Evolutionary conservation across 2,329 filamentous ascomycete genomes (phyloP).

Genomic region (Fusarium sp.): DNA sequence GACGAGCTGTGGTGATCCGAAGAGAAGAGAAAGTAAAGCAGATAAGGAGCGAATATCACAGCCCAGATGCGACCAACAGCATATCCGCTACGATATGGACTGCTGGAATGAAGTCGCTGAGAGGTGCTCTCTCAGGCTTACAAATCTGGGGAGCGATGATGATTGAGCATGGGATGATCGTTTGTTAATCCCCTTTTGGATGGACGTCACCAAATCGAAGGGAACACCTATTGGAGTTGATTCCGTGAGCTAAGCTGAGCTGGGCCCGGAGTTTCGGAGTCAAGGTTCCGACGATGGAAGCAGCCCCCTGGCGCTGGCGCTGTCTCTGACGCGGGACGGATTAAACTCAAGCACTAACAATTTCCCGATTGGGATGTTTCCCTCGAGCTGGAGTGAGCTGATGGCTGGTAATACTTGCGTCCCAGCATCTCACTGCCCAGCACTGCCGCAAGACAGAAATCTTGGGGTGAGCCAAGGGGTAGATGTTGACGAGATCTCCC

Average conservation of each 20-base stretch:
- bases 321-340: constrained; percentile 25
- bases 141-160: constrained; percentile 36
- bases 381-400: background rate
- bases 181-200: constrained; percentile 29
- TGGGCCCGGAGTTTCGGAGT: constrained; percentile 37
- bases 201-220: constrained; percentile 33
- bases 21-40: constrained; percentile 13
- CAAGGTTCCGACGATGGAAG: constrained; percentile 13
- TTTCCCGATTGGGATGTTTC: constrained; percentile 22
- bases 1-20: constrained; percentile 10
- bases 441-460: constrained; percentile 3
- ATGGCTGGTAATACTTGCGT: background rate
- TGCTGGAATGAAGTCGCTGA: constrained; percentile 27
- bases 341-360: constrained; percentile 35
- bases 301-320: constrained; percentile 30
- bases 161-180: constrained; percentile 25
- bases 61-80: constrained; percentile 24
- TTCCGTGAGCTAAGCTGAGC: constrained; percentile 12
- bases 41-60: constrained; percentile 22
- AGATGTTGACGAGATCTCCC: constrained; percentile 10
- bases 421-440: background rate
- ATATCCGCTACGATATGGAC: constrained; percentile 23
- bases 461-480: constrained; percentile 6
- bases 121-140: constrained; percentile 38
- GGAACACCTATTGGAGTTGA: constrained; percentile 26